Evolutionary conservation across 768 basidiomycete genomes (phyloP).

Genomic region (Naematelia encephala): DNA sequence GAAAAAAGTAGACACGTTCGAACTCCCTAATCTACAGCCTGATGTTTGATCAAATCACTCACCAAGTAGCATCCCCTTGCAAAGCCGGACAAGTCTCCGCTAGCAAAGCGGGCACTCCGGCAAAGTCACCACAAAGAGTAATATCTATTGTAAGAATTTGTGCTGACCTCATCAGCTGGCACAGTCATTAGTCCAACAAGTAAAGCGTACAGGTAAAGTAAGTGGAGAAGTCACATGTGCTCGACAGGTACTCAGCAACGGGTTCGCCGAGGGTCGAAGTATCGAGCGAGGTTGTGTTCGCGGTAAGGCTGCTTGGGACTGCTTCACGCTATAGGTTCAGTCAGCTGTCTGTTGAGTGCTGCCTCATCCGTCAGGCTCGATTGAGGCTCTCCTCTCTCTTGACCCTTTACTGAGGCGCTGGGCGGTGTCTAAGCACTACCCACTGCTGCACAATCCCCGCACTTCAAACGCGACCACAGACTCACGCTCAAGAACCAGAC

Average conservation of each 20-base stretch:
- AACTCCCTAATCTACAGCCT: background rate
- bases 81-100: slow-evolving; percentile 47
- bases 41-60: slow-evolving; percentile 53
- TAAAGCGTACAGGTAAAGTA: slow-evolving; percentile 47
- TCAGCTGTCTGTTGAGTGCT: slow-evolving; percentile 47
- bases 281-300: slow-evolving; percentile 54
- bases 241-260: slow-evolving; percentile 64
- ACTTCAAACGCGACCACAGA: too few relatives aligned
- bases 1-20: too few relatives aligned
- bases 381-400: too few relatives aligned
- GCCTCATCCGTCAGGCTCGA: too few relatives aligned
- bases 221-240: slow-evolving; percentile 56
- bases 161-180: slow-evolving; percentile 54
- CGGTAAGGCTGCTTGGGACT: slow-evolving; percentile 53
- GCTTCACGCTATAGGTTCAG: slow-evolving; percentile 27
- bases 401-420: too few relatives aligned
- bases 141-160: slow-evolving; percentile 72
- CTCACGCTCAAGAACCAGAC: slow-evolving; percentile 64
- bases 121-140: slow-evolving; percentile 60
- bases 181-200: slow-evolving; percentile 12
- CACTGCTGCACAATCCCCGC: too few relatives aligned
- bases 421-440: too few relatives aligned
- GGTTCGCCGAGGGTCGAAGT: slow-evolving; percentile 61
- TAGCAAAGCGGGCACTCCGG: slow-evolving; percentile 59
- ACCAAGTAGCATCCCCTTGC: slow-evolving; percentile 57